Evolutionary conservation across 2,329 filamentous ascomycete species (phyloP).

Genomic region (Pseudocercospora musae): DNA sequence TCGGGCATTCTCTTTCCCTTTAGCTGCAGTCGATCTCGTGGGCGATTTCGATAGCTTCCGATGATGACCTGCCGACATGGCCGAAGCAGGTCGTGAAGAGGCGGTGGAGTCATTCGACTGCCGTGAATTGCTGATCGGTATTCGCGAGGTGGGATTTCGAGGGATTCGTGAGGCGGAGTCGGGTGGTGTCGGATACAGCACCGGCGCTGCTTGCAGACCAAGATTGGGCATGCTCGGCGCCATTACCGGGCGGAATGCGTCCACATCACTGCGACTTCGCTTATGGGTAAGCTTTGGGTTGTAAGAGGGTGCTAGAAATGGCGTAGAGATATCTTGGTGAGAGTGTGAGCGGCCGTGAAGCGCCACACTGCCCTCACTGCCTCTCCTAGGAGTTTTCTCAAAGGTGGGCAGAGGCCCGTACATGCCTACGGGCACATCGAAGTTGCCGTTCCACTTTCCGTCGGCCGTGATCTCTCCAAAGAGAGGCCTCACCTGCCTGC

Average conservation of each 20-base stretch:
- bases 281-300: slow-evolving; percentile 30
- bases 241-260: slow-evolving; percentile 20
- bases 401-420: slow-evolving; percentile 30
- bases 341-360: slow-evolving; percentile 56
- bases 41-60: slow-evolving; percentile 32
- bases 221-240: slow-evolving; percentile 32
- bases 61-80: slow-evolving; percentile 25
- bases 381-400: slow-evolving; percentile 48
- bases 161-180: slow-evolving; percentile 18
- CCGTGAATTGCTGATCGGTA: slow-evolving; percentile 33
- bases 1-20: slow-evolving; percentile 30
- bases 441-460: slow-evolving; percentile 47
- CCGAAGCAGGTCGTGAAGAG: slow-evolving; percentile 24
- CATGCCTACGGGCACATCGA: slow-evolving; percentile 25
- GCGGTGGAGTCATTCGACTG: slow-evolving; percentile 34
- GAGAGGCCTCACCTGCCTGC: slow-evolving; percentile 50
- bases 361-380: slow-evolving; percentile 67
- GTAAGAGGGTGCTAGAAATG: slow-evolving; percentile 16
- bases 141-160: slow-evolving; percentile 26
- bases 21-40: slow-evolving; percentile 19
- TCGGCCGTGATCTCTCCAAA: slow-evolving; percentile 73
- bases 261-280: slow-evolving; percentile 35
- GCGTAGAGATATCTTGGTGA: slow-evolving; percentile 38
- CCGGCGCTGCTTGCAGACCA: slow-evolving; percentile 15
- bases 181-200: slow-evolving; percentile 28